Evolutionary conservation across 1,284 basidiomycete species (phyloP).

Genomic region (Sanghuangporus sanghuang): DNA sequence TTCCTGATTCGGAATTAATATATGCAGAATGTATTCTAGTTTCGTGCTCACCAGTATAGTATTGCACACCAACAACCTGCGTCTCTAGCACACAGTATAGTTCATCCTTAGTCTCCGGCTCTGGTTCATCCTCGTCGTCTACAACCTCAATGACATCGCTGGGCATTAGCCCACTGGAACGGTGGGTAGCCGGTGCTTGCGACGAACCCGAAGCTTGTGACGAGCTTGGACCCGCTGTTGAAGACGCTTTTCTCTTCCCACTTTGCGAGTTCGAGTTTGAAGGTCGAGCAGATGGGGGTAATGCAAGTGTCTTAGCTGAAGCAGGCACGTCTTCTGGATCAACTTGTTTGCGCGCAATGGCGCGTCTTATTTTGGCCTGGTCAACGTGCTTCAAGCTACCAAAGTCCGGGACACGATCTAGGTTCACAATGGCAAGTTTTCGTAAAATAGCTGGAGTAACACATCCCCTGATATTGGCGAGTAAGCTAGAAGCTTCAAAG

Average conservation of each 20-base stretch:
- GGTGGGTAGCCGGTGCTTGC: slow-evolving; percentile 9
- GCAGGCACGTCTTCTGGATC: slow-evolving; percentile 51
- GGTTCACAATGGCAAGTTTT: slow-evolving; percentile 38
- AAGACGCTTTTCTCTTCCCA: slow-evolving; percentile 10
- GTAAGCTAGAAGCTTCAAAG: slow-evolving; percentile 5
- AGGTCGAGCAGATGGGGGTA: background rate
- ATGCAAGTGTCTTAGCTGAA: slow-evolving; percentile 28
- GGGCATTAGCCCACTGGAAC: slow-evolving; percentile 13
- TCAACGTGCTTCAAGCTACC: slow-evolving; percentile 48
- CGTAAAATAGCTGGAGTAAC: slow-evolving; percentile 54
- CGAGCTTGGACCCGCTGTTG: background rate
- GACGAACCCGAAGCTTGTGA: slow-evolving; percentile 8
- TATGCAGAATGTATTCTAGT: background rate
- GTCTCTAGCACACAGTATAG: slow-evolving; percentile 56
- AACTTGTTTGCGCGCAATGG: slow-evolving; percentile 46
- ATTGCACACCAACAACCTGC: slow-evolving; percentile 76
- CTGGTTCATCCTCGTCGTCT: slow-evolving; percentile 37
- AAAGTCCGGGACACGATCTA: slow-evolving; percentile 48
- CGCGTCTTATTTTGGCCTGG: slow-evolving; percentile 54
- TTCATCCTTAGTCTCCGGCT: slow-evolving; percentile 54
- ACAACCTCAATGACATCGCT: slow-evolving; percentile 29
- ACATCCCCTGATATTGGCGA: slow-evolving; percentile 50
- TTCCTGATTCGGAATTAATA: slow-evolving; percentile 35
- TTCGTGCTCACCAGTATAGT: slow-evolving; percentile 56
- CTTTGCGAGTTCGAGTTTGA: background rate